phyloP scores from a whole-genome alignment of 31 red algal species.

The Bonnemaisonia californica region DNA sequence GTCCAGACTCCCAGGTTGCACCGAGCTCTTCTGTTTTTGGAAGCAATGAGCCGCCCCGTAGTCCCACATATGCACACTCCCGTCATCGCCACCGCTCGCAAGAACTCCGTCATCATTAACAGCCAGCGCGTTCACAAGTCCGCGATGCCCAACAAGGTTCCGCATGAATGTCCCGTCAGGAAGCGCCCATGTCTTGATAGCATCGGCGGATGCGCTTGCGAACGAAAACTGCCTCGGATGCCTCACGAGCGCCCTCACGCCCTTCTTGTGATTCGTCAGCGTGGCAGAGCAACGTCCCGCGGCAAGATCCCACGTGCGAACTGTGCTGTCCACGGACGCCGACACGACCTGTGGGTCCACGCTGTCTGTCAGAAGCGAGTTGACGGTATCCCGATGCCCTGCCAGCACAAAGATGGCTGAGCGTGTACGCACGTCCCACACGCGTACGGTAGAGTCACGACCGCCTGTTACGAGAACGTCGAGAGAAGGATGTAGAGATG shows the following conservation, averaged over 20 bases:
- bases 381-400: conserved; percentile 77
- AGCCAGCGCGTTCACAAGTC: conserved; percentile 82
- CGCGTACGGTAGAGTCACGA: conserved; percentile 78
- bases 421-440: conserved; percentile 93
- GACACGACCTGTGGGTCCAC: conserved; percentile 86
- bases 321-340: conserved; percentile 75
- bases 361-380: conserved; percentile 50
- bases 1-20: conserved; percentile 83
- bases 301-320: conserved; percentile 92
- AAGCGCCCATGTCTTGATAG: conserved; percentile 82
- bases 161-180: conserved; percentile 77
- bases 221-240: conserved; percentile 75
- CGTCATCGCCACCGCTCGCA: conserved; percentile 83
- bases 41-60: conserved; percentile 73
- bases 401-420: conserved; percentile 70
- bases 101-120: conserved; percentile 89
- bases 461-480: conserved; percentile 87
- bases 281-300: conserved; percentile 75
- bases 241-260: conserved; percentile 71
- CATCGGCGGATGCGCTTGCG: conserved; percentile 75
- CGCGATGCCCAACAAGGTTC: conserved; percentile 52
- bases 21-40: conserved; percentile 45
- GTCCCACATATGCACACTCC: conserved; percentile 80
- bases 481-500: conserved; percentile 81
- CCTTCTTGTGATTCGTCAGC: conserved; percentile 95